Evolutionary conservation across 2,329 filamentous ascomycete species (phyloP), one percentile per base, ranked within the genome.

Genomic region (Aspergillus pseudonomiae): DNA sequence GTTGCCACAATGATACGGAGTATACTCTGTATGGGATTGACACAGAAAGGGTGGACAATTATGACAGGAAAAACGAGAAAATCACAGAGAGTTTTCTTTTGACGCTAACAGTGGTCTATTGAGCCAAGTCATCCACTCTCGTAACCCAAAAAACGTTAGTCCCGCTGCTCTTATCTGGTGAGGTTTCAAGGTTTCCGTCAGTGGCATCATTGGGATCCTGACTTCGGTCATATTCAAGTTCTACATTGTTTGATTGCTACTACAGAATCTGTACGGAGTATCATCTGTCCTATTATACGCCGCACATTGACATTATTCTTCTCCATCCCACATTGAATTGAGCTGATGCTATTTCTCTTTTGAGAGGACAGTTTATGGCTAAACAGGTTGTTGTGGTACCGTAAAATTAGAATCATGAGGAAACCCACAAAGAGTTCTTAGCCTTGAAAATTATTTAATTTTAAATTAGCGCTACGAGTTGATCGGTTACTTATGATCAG

Each of bases 401-500:
- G 16, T n/a, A 26, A 52, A 52, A 52, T 52, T 6, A 32, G 28
- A 52, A 26, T 28, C n/a, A 28, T 5, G 9, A 19, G 30, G 9
- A 4, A 30, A 19, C 26, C 46, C 46, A 26, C 46, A 28, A 50
- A 30, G 24, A 24, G 16, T 53, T 32, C 9, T 34, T 34, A n/a
- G 28, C 21, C n/a, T n/a, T 5, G 21, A 19, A n/a, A 54, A 54
- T 54, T 39, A 36, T 52, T 52, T 52, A 30, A 32, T 24, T 53
- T 53, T 53, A 39, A 19, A 39, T 55, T 55, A 55, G 52, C 34
- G 32, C 21, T 14, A 21, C 39, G 21, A 55, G 52, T 26, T 55
- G 52, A 53, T 53, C 26, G 7, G 26, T 32, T 30, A 30, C 30
- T 26, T n/a, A 54, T 62, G 55, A 60, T 62, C 59, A 64, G 59